Conservation (phyloP, 2,329 filamentous ascomycete genomes). For the Pyrenophora graminea region DNA sequence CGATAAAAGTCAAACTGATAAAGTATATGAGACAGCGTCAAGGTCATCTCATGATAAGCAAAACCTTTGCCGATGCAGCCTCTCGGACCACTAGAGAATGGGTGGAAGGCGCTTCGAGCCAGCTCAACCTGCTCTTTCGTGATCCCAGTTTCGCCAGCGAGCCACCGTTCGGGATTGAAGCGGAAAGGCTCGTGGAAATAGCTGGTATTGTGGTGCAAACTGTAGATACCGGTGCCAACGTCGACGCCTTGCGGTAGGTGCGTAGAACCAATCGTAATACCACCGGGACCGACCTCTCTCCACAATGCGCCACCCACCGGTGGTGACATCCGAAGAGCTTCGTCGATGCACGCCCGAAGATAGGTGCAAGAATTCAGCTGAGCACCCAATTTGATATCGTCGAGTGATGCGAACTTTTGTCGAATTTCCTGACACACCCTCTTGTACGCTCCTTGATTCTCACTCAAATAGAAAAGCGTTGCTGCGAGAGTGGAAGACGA, state of each 20-base stretch:
- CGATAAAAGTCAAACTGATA: neutral
- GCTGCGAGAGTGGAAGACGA: neutral
- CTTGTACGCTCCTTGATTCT: neutral
- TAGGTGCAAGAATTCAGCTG: neutral
- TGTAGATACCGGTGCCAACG: neutral
- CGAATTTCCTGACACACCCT: neutral
- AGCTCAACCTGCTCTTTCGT: no score
- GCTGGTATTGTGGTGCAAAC: neutral
- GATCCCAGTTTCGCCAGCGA: neutral
- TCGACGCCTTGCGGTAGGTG: neutral
- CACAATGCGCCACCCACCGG: neutral
- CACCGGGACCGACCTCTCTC: neutral
- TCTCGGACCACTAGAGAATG: neutral
- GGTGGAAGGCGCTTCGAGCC: neutral
- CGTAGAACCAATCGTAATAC: neutral
- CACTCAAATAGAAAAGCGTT: neutral
- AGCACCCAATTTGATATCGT: neutral
- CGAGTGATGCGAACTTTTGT: neutral
- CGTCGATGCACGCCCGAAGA: neutral
- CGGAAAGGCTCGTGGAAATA: neutral
- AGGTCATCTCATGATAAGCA: neutral
- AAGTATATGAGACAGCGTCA: neutral
- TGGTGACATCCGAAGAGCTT: neutral
- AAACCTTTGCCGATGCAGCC: neutral
- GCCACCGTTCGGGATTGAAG: neutral